Evolutionary conservation across 2,329 filamentous ascomycete genomes (phyloP).

Genomic region (Monascus ruber): DNA sequence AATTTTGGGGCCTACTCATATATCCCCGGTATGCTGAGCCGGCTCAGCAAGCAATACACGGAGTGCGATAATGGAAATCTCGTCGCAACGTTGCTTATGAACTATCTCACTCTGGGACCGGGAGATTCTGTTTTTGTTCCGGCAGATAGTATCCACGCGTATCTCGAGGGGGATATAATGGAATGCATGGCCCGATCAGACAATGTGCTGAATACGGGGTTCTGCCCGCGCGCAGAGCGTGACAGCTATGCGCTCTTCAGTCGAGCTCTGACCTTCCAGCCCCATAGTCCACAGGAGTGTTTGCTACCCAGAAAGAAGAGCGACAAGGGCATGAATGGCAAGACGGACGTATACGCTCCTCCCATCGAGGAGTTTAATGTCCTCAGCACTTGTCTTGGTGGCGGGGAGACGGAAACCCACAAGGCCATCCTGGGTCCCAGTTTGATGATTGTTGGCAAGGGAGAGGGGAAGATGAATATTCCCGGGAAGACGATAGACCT

Average conservation of each 20-base stretch:
- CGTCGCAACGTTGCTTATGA: slow-evolving; percentile 63
- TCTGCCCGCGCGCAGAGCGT: slow-evolving; percentile 56
- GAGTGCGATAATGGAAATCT: slow-evolving; percentile 54
- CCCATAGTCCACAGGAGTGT: slow-evolving; percentile 47
- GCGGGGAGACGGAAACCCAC: slow-evolving; percentile 49
- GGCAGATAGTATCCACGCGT: slow-evolving; percentile 63
- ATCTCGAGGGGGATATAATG: slow-evolving; percentile 61
- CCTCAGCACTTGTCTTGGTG: slow-evolving; percentile 46
- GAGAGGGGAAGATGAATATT: slow-evolving; percentile 45
- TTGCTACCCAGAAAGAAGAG: slow-evolving; percentile 41
- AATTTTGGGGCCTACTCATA: slow-evolving; percentile 44
- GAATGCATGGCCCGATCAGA: slow-evolving; percentile 69
- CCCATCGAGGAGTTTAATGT: slow-evolving; percentile 64
- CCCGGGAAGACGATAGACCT: slow-evolving; percentile 43
- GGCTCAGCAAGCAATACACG: slow-evolving; percentile 54
- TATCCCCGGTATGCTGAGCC: slow-evolving; percentile 53
- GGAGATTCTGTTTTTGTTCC: slow-evolving; percentile 61
- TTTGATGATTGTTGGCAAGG: slow-evolving; percentile 51
- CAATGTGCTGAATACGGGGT: slow-evolving; percentile 64
- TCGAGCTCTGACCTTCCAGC: slow-evolving; percentile 51
- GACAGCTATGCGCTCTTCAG: slow-evolving; percentile 55
- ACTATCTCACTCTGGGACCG: slow-evolving; percentile 54
- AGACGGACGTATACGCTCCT: slow-evolving; percentile 53
- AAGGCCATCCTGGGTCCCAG: slow-evolving; percentile 48
- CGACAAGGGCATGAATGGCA: slow-evolving; percentile 44